phyloP scores from a whole-genome alignment of 495 filamentous ascomycete species.

The Penicillium taxi region DNA sequence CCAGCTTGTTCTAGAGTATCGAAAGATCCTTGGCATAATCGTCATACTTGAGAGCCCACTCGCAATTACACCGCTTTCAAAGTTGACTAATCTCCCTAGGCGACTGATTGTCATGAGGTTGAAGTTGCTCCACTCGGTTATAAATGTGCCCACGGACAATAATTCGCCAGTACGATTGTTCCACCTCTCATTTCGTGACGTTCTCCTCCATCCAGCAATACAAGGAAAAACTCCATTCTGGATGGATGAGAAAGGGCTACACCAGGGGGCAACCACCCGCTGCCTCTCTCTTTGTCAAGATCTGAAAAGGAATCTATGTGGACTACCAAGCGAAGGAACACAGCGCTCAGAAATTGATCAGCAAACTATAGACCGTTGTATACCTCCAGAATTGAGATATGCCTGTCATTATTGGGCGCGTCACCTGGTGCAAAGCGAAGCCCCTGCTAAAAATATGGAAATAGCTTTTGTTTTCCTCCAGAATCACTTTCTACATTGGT shows the following conservation, averaged over 20 bases:
- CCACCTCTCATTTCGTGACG: background rate
- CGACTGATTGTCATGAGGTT: background rate
- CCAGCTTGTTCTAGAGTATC: background rate
- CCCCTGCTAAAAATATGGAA: conserved; percentile 7
- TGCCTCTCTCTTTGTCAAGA: background rate
- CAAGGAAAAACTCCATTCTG: background rate
- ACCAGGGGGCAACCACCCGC: background rate
- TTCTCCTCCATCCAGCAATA: background rate
- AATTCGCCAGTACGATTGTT: background rate
- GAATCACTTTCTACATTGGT: conserved; percentile 28
- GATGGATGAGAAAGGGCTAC: background rate
- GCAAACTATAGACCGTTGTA: conserved; percentile 10
- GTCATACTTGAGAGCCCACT: conserved; percentile 2
- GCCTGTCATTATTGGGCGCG: conserved; percentile 37
- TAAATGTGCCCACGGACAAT: background rate
- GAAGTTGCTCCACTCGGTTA: background rate
- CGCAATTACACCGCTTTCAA: background rate
- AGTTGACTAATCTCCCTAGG: background rate
- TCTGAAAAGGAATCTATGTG: conserved; percentile 25
- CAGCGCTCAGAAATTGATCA: conserved; percentile 14
- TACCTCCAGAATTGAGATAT: conserved; percentile 31
- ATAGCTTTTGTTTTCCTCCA: background rate
- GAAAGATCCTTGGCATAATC: background rate
- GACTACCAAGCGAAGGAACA: conserved; percentile 13
- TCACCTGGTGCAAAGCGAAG: conserved; percentile 13